These are phyloP conservation scores for Polygonum aviculare DNA, from an alignment of 148 eudicot genomes.

Conservation along the genomic window DNA sequence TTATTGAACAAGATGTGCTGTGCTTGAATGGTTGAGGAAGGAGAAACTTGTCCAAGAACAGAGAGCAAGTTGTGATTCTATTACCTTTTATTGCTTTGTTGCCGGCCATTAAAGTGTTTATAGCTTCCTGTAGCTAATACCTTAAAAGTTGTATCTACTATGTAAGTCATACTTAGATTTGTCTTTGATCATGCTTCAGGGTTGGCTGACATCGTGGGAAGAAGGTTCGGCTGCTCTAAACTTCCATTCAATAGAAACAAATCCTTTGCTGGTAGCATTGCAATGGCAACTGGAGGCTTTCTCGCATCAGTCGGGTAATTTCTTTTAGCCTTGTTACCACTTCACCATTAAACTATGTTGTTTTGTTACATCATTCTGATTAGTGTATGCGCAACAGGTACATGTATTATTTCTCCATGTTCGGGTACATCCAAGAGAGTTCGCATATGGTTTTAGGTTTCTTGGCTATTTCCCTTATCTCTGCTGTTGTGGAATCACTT, in stretches of 20 bases:
- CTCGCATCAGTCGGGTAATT: slow-evolving; percentile 63
- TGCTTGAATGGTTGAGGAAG: not conserved
- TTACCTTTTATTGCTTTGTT: not conserved
- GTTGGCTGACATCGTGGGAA: slow-evolving; percentile 79
- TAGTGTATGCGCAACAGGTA: slow-evolving; percentile 36
- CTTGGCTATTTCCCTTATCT: slow-evolving; percentile 49
- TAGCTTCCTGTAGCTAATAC: not conserved
- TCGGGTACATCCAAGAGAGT: slow-evolving; percentile 66
- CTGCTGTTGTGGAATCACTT: slow-evolving; percentile 76
- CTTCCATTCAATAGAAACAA: slow-evolving; percentile 67
- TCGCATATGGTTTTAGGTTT: slow-evolving; percentile 48
- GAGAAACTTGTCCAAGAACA: not conserved
- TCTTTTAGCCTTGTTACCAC: not conserved
- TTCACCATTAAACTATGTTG: not conserved
- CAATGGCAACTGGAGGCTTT: slow-evolving; percentile 76
- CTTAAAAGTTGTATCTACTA: not conserved
- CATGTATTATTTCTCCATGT: slow-evolving; percentile 66
- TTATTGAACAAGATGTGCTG: not conserved
- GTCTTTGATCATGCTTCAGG: slow-evolving; percentile 33
- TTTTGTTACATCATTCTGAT: slow-evolving; percentile 1
- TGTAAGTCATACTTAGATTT: not conserved
- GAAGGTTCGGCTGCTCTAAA: slow-evolving; percentile 56
- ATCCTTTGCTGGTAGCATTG: slow-evolving; percentile 67
- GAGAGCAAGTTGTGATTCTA: slow-evolving; percentile 2
- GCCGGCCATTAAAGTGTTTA: not conserved